Conservation (phyloP, 495 filamentous ascomycete genomes). For the Penicillium argentinense region DNA sequence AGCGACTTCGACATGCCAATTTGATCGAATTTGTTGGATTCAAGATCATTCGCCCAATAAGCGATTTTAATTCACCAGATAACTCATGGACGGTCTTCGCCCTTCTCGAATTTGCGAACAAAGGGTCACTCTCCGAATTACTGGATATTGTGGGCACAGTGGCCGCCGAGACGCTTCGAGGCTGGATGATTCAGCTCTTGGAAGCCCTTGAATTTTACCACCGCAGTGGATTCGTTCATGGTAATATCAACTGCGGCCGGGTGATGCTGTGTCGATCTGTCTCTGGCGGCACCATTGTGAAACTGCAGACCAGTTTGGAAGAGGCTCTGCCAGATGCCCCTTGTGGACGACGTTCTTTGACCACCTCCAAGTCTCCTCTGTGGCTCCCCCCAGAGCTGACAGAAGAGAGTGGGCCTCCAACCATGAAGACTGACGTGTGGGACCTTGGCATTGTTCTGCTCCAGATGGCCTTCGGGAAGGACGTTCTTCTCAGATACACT, state of each 20-base stretch:
- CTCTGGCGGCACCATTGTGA: conserved; percentile 44
- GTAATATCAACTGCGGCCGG: conserved; percentile 72
- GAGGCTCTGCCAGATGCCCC: conserved; percentile 36
- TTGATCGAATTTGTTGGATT: conserved; percentile 77
- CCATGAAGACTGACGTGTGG: conserved; percentile 91
- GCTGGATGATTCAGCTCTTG: conserved; percentile 88
- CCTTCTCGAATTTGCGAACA: conserved; percentile 74
- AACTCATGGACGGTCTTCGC: conserved; percentile 74
- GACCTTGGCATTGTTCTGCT: conserved; percentile 85
- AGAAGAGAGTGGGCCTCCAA: conserved; percentile 55
- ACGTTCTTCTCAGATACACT: conserved; percentile 71
- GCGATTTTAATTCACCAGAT: conserved; percentile 25
- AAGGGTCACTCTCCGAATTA: conserved; percentile 78
- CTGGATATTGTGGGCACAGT: conserved; percentile 75
- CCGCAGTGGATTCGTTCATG: conserved; percentile 76
- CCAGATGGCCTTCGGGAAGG: conserved; percentile 90
- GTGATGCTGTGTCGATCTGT: conserved; percentile 59
- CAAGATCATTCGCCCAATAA: conserved; percentile 58
- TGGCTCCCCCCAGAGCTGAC: conserved; percentile 84
- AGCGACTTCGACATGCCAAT: conserved; percentile 73
- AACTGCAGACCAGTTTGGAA: conserved; percentile 44
- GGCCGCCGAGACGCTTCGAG: conserved; percentile 67
- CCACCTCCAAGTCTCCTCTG: conserved; percentile 68
- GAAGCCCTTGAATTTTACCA: conserved; percentile 87
- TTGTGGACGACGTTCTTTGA: conserved; percentile 40